A percentile compares a stretch with the other conserved stretches of the same genome.
Conservation (phyloP, 1,139 yeast species). For the Geotrichum phurueaensis region DNA sequence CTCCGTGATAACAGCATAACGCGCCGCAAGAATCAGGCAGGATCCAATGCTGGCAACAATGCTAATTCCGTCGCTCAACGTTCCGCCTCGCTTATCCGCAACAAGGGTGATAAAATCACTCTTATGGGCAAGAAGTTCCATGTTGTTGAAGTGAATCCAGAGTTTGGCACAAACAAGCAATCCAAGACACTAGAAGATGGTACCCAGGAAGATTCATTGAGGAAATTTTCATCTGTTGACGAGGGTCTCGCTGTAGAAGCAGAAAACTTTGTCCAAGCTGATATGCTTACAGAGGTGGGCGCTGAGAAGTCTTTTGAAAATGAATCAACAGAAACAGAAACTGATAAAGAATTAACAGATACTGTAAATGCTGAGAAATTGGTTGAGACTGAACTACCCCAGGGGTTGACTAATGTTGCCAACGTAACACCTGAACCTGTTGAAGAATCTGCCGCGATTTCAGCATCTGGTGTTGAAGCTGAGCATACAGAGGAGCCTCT, state of each 20-base stretch:
- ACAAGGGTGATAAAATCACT: constrained; percentile 29
- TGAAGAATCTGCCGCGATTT: background rate
- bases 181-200: background rate
- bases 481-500: background rate
- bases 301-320: background rate
- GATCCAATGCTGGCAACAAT: background rate
- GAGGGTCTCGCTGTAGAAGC: background rate
- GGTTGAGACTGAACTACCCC: background rate
- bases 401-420: background rate
- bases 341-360: too few relatives aligned
- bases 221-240: background rate
- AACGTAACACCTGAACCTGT: background rate
- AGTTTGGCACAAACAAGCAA: constrained; percentile 21
- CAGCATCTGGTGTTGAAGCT: background rate
- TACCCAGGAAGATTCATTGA: background rate
- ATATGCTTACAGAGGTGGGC: background rate
- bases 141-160: constrained; percentile 35
- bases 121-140: constrained; percentile 33
- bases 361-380: background rate
- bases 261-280: background rate
- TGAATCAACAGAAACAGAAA: background rate
- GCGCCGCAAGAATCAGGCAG: background rate
- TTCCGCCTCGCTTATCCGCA: constrained; percentile 28
- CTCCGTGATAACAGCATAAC: constrained; percentile 5
- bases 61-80: constrained; percentile 20